Evolutionary conservation across 2,329 filamentous ascomycete genomes (phyloP).

Genomic region (Diaporthe citriasiana): DNA sequence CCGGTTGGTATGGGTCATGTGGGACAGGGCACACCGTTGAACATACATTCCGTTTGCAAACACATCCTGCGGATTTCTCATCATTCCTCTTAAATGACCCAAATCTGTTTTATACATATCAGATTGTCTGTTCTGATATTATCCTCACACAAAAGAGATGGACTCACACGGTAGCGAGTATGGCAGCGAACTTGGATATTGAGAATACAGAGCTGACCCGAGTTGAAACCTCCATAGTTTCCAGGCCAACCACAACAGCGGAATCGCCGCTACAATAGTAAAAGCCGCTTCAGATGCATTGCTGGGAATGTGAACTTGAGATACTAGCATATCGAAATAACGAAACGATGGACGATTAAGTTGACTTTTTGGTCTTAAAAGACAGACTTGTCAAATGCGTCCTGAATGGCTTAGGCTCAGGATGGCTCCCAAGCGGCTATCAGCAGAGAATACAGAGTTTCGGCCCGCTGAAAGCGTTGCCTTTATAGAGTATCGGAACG

Average conservation of each 20-base stretch:
- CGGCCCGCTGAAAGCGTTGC: background rate
- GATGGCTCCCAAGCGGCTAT: background rate
- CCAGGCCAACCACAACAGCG: background rate
- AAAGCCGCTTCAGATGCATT: background rate
- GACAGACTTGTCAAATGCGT: background rate
- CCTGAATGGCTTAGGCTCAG: background rate
- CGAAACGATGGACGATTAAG: background rate
- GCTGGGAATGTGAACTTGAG: background rate
- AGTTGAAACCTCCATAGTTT: constrained; percentile 5
- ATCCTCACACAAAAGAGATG: background rate
- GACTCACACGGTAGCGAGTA: background rate
- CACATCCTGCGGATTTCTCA: background rate
- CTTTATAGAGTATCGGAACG: constrained; percentile 6
- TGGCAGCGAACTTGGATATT: background rate
- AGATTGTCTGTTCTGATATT: background rate
- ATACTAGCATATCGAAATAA: background rate
- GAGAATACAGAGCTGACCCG: background rate
- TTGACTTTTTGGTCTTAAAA: background rate
- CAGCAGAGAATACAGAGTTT: background rate
- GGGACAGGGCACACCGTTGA: background rate
- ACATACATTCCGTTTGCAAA: constrained; percentile 9
- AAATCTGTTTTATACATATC: background rate
- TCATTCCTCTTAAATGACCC: background rate
- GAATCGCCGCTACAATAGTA: background rate
- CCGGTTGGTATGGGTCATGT: background rate